A percentile compares a stretch with the other conserved stretches of the same genome.
These are phyloP conservation scores for Jatropha multifida DNA, from an alignment of 441 rosid species.

Conservation along the genomic window DNA sequence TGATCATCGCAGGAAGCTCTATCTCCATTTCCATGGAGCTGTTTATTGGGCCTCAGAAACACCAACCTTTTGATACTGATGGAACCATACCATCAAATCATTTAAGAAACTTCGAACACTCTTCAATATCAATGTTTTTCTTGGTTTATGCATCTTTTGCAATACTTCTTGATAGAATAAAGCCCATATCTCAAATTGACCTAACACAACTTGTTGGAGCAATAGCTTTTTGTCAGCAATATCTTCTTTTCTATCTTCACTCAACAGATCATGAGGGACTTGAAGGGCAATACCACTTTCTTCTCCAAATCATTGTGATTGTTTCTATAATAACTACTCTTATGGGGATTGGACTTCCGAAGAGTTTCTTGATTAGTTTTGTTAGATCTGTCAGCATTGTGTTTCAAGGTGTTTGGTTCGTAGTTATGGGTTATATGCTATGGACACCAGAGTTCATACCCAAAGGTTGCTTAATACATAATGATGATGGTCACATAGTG, in stretches of 20 bases:
- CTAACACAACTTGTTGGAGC: slow-evolving; percentile 54
- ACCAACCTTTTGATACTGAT: slow-evolving; percentile 69
- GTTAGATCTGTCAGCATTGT: slow-evolving; percentile 53
- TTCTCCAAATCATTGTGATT: slow-evolving; percentile 44
- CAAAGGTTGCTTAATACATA: slow-evolving; percentile 52
- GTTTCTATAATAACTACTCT: slow-evolving; percentile 56
- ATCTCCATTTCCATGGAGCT: slow-evolving; percentile 46
- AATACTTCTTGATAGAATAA: slow-evolving; percentile 44
- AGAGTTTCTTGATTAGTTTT: slow-evolving; percentile 63
- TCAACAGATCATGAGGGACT: slow-evolving; percentile 71
- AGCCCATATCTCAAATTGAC: slow-evolving; percentile 21
- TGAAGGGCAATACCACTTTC: slow-evolving; percentile 76
- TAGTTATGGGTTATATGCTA: slow-evolving; percentile 62
- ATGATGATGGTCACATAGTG: slow-evolving; percentile 56
- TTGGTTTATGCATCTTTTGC: slow-evolving; percentile 55
- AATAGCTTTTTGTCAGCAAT: slow-evolving; percentile 54
- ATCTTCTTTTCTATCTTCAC: slow-evolving; percentile 69
- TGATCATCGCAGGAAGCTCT: slow-evolving; percentile 45
- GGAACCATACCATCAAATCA: slow-evolving; percentile 74
- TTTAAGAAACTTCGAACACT: slow-evolving; percentile 77
- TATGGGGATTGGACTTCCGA: slow-evolving; percentile 49
- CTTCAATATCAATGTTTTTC: slow-evolving; percentile 55
- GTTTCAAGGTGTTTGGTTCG: slow-evolving; percentile 75
- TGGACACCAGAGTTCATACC: slow-evolving; percentile 66
- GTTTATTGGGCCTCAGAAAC: slow-evolving; percentile 54